Base-by-base conservation (phyloP, 257 asterid genomes). In the Perilla frutescens region DNA sequence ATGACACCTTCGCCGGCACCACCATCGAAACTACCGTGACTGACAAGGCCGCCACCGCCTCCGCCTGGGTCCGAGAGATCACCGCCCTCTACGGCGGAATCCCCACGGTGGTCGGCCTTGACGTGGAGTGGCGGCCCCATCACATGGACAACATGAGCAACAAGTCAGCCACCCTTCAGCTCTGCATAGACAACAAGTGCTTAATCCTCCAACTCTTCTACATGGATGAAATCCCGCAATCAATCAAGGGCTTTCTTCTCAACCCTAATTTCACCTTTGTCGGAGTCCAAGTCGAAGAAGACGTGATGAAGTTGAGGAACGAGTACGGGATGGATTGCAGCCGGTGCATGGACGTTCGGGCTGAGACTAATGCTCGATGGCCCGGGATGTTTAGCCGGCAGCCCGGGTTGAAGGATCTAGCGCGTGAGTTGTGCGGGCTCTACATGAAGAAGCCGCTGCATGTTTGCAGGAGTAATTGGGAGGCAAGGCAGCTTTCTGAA, bases 371-470 rank as follows among this genome's bases (percentile, higher is more conserved):
- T 77, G 59, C 4, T 9, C 72, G 58, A 9, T 88, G 89, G 89
- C 96, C 93, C 8, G 74, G 81, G 11, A 72, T 86, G 11, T 88
- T 69, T 37, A 14, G 79, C 0, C n/a, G n/a, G n/a, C 68, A 87
- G 61, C 89, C 90, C 0, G 97, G 96, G 10, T 59, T 88, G 83
- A 88, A 90, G 83, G 90, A 85, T 71, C 93, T 92, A 4, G 96
- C 92, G 0, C 0, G 0, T 8, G 96, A 80, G 0, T 50, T 92
- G 2, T 78, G 82, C 5, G 84, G 89, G 62, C 75, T 92, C 13
- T 0, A 37, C 3, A 82, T 92, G 93, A 9, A 11, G 49, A 92
- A 92, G 62, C 92, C 97, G 1, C 37, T 60, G 78, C 84, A 84
- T 51, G 81, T 88, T 32, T 69, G 85, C 61, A 34, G 3, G 84